Base-by-base conservation (phyloP, 2,329 filamentous ascomycete species). In the Cryoendolithus antarcticus region DNA sequence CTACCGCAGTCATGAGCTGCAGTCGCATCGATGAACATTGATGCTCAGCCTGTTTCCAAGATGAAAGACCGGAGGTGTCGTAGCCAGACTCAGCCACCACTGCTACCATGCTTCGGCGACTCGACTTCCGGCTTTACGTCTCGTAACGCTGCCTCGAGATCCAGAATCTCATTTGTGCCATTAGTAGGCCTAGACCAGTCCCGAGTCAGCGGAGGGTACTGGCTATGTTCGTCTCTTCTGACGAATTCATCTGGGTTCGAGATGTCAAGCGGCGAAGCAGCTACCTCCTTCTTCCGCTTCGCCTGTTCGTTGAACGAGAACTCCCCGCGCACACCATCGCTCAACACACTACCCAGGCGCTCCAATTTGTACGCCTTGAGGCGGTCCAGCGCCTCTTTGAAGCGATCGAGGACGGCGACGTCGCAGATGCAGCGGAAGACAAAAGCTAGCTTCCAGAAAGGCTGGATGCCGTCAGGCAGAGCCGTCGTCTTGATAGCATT, bases 371-470 rank as follows among this genome's bases (percentile, higher is more conserved):
- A 62, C n/a, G 62, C 56, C 42, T 63, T 59, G 32, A 70, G 48
- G 4, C 63, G 58, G 42, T 70, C 67, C 15, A 70, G 53, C 0
- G 66, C 67, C 3, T 75, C 77, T 51, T 80, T 80, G 19, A 21
- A 21, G 19, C 19, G 19, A 21, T 81, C 77, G 8, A 81, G 68
- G 37, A 81, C 69, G 37, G 81, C 74, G 0, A 71, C 75, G 51
- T 81, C 77, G 12, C 75, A 78, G 34, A 80, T 65, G 44, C 77
- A 80, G 57, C 80, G 80, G 65, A 78, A 79, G 3, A 79, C 69
- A 34, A 77, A 74, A 0, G 71, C 68, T 8, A 77, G 52, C 65
- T 74, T 77, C 75, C 75, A 80, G 54, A 77, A 80, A 0, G 75
- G 75, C 49, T 80, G 76, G 48, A 80, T 71, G n/a, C 74, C 74